Percentiles rank a stretch among this genome's conserved stretches.
phyloP scores from a whole-genome alignment of 2,329 filamentous ascomycete genomes.

The Fusarium heterosporum region DNA sequence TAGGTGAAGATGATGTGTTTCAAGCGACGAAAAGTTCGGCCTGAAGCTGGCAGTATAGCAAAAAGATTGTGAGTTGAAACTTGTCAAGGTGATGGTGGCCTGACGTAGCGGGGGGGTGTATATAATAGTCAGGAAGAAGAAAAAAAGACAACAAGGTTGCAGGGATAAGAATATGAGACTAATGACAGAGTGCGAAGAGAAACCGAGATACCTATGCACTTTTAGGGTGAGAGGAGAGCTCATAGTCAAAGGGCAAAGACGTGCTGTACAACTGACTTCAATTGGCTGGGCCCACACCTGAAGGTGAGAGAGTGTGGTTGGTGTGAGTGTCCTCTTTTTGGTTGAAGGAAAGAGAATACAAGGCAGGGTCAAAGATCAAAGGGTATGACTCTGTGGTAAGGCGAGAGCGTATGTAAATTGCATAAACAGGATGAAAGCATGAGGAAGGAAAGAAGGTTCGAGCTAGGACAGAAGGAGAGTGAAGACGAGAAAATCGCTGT shows the following conservation, averaged over 20 bases:
- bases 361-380: background rate
- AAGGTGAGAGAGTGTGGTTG: conserved; percentile 8
- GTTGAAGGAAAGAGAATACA: background rate
- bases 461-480: background rate
- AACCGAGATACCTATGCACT: conserved; percentile 32
- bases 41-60: background rate
- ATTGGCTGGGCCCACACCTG: conserved; percentile 19
- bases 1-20: background rate
- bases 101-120: conserved; percentile 10
- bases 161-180: conserved; percentile 22
- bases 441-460: conserved; percentile 11
- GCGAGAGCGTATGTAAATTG: conserved; percentile 1
- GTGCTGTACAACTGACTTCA: conserved; percentile 30
- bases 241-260: conserved; percentile 24
- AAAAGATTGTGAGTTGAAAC: conserved; percentile 3
- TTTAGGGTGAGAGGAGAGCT: background rate
- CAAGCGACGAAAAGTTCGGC: background rate
- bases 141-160: conserved; percentile 8
- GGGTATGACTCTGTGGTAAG: background rate
- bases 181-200: conserved; percentile 11
- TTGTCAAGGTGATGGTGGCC: conserved; percentile 6
- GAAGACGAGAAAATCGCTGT: conserved; percentile 1
- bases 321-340: background rate
- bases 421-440: conserved; percentile 20
- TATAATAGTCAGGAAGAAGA: conserved; percentile 17